phyloP scores from a whole-genome alignment of 2,329 filamentous ascomycete species.

The Diplodia scrobiculata region DNA sequence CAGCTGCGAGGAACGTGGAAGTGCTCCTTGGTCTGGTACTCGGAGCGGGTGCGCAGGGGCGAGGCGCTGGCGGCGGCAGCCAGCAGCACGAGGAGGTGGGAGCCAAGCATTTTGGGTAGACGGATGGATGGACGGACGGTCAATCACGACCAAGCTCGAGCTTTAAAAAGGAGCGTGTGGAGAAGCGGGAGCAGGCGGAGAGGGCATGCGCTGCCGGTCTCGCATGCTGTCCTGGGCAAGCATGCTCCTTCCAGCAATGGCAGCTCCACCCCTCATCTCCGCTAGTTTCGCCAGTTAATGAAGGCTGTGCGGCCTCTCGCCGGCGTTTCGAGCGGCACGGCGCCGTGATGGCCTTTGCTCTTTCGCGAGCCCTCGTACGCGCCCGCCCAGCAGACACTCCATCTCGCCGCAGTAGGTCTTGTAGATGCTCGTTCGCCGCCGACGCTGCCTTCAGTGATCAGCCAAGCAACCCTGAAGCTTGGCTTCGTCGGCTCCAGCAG shows the following conservation, averaged over 20 bases:
- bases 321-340: background rate
- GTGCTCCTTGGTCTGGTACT: slow-evolving; percentile 59
- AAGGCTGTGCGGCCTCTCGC: background rate
- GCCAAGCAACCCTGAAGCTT: background rate
- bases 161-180: background rate
- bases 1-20: slow-evolving; percentile 57
- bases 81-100: slow-evolving; percentile 17
- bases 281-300: background rate
- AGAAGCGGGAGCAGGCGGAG: background rate
- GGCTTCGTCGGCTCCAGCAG: background rate
- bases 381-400: background rate
- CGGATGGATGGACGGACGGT: background rate
- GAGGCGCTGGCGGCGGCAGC: slow-evolving; percentile 12
- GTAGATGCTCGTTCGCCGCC: background rate
- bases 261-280: slow-evolving; percentile 7
- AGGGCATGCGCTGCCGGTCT: background rate
- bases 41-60: slow-evolving; percentile 39
- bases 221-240: background rate
- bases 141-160: background rate
- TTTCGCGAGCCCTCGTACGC: slow-evolving; percentile 4
- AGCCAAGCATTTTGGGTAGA: slow-evolving; percentile 22
- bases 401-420: too few relatives aligned
- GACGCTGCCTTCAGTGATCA: background rate
- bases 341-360: slow-evolving; percentile 8
- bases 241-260: background rate